Percentiles rank a stretch among this genome's conserved stretches.
Conservation (phyloP, 1,284 basidiomycete genomes). For the Moesziomyces sp. region DNA sequence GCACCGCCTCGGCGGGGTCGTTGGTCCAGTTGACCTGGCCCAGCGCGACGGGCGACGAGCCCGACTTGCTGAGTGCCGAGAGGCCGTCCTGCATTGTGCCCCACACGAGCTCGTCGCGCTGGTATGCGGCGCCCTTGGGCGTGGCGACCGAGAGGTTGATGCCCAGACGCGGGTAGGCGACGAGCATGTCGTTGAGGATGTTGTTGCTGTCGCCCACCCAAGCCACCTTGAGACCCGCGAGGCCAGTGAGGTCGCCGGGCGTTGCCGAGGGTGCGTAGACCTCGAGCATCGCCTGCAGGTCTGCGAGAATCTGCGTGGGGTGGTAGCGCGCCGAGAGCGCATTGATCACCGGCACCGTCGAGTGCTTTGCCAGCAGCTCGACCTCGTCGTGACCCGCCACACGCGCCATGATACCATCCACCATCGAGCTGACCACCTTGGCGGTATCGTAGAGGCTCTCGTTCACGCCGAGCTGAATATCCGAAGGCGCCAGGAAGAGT, state of each 20-base stretch:
- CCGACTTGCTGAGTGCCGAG: slow-evolving; percentile 62
- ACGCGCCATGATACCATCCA: slow-evolving; percentile 95
- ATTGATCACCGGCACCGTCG: slow-evolving; percentile 92
- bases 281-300: slow-evolving; percentile 89
- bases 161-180: slow-evolving; percentile 89
- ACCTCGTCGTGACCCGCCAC: slow-evolving; percentile 92
- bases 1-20: slow-evolving; percentile 85
- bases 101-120: slow-evolving; percentile 82
- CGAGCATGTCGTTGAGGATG: slow-evolving; percentile 96
- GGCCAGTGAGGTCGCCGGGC: slow-evolving; percentile 67
- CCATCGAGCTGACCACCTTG: slow-evolving; percentile 87
- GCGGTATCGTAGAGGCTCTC: slow-evolving; percentile 87
- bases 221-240: slow-evolving; percentile 71
- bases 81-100: slow-evolving; percentile 62
- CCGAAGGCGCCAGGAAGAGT: slow-evolving; percentile 87
- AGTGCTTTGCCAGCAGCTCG: slow-evolving; percentile 87
- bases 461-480: slow-evolving; percentile 97
- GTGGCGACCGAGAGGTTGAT: slow-evolving; percentile 86
- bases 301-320: slow-evolving; percentile 93
- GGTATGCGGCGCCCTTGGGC: slow-evolving; percentile 76
- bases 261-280: slow-evolving; percentile 70
- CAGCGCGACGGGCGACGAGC: slow-evolving; percentile 62
- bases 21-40: slow-evolving; percentile 77
- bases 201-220: slow-evolving; percentile 97
- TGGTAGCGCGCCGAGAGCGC: slow-evolving; percentile 96